Evolutionary conservation across 768 basidiomycete genomes (phyloP).

Genomic region (Lentinula boryana): DNA sequence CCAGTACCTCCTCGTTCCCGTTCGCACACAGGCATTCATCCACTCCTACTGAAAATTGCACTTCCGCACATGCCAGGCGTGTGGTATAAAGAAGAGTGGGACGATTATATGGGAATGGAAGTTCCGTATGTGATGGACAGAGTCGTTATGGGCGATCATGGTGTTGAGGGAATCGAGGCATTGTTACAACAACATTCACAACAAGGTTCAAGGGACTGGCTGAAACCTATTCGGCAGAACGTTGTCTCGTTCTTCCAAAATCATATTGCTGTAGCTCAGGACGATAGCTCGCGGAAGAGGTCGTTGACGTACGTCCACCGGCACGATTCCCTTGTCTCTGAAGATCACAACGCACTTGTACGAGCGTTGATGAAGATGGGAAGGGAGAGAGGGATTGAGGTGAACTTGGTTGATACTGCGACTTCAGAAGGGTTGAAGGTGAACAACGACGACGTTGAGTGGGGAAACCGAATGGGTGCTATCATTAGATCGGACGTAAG

Average conservation of each 20-base stretch:
- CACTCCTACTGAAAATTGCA: conserved; percentile 47
- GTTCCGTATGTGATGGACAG: conserved; percentile 73
- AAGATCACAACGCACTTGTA: conserved; percentile 59
- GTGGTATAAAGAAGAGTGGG: conserved; percentile 72
- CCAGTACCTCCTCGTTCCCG: conserved; percentile 28
- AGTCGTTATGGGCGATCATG: conserved; percentile 69
- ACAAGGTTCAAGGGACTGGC: conserved; percentile 55
- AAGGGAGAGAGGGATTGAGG: conserved; percentile 46
- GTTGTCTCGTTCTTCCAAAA: conserved; percentile 39
- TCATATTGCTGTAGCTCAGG: conserved; percentile 17
- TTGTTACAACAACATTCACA: conserved; percentile 34
- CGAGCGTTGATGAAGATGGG: conserved; percentile 48
- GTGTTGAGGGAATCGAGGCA: conserved; percentile 51
- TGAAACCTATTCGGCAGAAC: conserved; percentile 48
- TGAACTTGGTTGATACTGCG: conserved; percentile 43
- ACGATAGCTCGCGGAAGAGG: conserved; percentile 24
- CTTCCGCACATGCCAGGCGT: conserved; percentile 17
- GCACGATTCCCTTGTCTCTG: conserved; percentile 48
- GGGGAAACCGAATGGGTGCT: conserved; percentile 59
- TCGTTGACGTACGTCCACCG: conserved; percentile 65
- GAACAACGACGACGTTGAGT: conserved; percentile 27
- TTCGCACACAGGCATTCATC: conserved; percentile 63
- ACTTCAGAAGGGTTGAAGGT: conserved; percentile 9
- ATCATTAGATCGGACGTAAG: conserved; percentile 66
- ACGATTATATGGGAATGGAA: conserved; percentile 62